Evolutionary conservation across 2,329 filamentous ascomycete genomes (phyloP).

Genomic region (Raffaelea albimanens): DNA sequence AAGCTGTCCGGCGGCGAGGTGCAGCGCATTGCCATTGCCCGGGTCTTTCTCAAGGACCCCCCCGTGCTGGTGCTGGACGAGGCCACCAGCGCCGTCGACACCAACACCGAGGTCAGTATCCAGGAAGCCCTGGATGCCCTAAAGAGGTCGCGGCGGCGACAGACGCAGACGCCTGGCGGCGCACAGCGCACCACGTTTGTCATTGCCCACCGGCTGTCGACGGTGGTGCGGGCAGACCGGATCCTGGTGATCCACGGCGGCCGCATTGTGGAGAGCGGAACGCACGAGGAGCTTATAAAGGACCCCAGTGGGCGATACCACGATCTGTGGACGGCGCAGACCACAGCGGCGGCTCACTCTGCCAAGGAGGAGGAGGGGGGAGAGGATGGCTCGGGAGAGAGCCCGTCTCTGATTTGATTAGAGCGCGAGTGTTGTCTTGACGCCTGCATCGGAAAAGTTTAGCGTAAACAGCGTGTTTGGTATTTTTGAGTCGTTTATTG

Average conservation of each 20-base stretch:
- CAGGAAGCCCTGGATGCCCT: conserved; percentile 54
- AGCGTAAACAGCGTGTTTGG: no score
- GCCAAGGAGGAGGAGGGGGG: no score
- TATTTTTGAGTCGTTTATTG: no score
- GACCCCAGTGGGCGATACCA: no score
- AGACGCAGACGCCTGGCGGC: conserved; percentile 92
- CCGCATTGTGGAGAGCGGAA: conserved; percentile 14
- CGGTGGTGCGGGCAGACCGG: conserved; percentile 16
- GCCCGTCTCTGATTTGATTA: no score
- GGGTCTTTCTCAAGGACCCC: conserved; percentile 59
- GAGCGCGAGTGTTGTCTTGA: no score
- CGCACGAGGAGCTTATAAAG: conserved; percentile 61
- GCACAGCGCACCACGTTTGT: conserved; percentile 80
- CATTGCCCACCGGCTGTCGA: conserved; percentile 67
- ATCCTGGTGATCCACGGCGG: conserved; percentile 16
- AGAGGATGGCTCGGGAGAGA: no score
- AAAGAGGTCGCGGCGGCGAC: conserved; percentile 61
- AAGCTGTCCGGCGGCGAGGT: conserved; percentile 51
- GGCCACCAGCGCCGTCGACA: conserved; percentile 60
- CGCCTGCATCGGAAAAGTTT: no score
- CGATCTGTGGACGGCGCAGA: no score
- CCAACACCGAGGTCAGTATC: conserved; percentile 48
- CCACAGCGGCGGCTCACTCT: no score
- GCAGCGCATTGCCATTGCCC: conserved; percentile 50
- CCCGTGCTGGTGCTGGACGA: conserved; percentile 64